phyloP scores from a whole-genome alignment of 75 land plant genomes.

The Larix kaempferi region DNA sequence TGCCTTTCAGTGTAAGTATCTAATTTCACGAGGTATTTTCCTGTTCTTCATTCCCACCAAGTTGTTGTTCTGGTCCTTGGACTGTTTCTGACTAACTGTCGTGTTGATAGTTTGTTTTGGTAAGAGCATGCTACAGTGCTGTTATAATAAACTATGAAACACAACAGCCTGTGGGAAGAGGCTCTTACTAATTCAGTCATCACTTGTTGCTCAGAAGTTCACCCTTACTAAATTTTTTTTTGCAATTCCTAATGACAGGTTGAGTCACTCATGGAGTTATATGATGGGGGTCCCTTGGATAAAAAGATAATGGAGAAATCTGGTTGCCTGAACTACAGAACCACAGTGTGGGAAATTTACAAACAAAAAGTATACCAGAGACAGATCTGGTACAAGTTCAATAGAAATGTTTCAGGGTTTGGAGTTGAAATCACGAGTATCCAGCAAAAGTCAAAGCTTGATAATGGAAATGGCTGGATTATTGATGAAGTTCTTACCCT shows the following conservation, averaged over 20 bases:
- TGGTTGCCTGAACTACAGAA: conserved; percentile 61
- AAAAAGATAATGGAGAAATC: conserved; percentile 57
- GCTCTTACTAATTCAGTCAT: neutral
- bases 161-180: neutral
- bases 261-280: conserved; percentile 46
- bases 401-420: conserved; percentile 47
- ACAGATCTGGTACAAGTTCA: conserved; percentile 57
- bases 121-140: neutral
- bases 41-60: conserved; percentile 10
- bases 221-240: neutral
- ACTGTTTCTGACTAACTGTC: neutral
- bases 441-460: conserved; percentile 58
- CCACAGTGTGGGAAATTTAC: conserved; percentile 56
- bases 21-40: neutral
- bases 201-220: neutral
- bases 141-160: conserved; percentile 4
- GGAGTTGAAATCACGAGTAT: conserved; percentile 68
- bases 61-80: neutral
- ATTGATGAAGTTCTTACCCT: conserved; percentile 82
- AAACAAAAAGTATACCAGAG: conserved; percentile 54
- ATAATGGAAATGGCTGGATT: conserved; percentile 46
- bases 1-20: conserved; percentile 67
- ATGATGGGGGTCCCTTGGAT: conserved; percentile 53
- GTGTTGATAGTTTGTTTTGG: neutral
- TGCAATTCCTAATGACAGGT: conserved; percentile 28